A percentile compares a stretch with the other conserved stretches of the same genome.
Conservation (phyloP, 768 basidiomycete species). For the Cantharellus anzutake region DNA sequence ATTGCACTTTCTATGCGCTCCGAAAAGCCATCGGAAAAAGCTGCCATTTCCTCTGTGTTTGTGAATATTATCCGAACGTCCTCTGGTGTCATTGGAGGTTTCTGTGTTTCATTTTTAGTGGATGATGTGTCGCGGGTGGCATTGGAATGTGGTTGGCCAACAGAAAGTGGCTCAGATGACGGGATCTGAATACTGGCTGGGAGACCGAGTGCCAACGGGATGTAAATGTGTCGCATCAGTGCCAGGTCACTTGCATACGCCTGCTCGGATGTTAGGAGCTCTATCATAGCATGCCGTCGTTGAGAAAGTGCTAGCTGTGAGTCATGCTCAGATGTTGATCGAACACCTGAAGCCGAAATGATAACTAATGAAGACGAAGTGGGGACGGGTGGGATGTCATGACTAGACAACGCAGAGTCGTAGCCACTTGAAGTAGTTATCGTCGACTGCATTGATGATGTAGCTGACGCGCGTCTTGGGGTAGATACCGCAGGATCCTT, state of each 20-base stretch:
- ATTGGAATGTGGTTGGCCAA: neutral
- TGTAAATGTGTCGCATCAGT: conserved; percentile 56
- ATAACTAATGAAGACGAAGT: neutral
- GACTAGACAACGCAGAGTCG: no score
- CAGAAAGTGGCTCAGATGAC: neutral
- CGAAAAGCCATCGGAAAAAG: conserved; percentile 47
- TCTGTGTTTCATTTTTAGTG: conserved; percentile 13
- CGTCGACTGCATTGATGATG: neutral
- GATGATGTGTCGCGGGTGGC: conserved; percentile 6
- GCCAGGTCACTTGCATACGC: conserved; percentile 73
- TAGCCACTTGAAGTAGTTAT: neutral
- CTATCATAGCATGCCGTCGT: conserved; percentile 57
- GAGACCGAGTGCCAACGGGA: conserved; percentile 54
- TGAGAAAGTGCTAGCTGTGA: conserved; percentile 13
- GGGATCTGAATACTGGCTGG: conserved; percentile 13
- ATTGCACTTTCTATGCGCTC: conserved; percentile 47
- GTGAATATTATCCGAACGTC: conserved; percentile 56
- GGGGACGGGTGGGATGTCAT: neutral
- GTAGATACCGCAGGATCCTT: neutral
- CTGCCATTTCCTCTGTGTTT: conserved; percentile 57
- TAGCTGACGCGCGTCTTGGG: neutral
- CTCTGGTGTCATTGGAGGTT: conserved; percentile 47
- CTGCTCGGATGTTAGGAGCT: conserved; percentile 59
- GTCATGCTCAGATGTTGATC: neutral
- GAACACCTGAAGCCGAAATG: neutral